These are phyloP conservation scores for Pyrenula aspistea DNA, from an alignment of 495 filamentous ascomycete species.

Conservation along the genomic window DNA sequence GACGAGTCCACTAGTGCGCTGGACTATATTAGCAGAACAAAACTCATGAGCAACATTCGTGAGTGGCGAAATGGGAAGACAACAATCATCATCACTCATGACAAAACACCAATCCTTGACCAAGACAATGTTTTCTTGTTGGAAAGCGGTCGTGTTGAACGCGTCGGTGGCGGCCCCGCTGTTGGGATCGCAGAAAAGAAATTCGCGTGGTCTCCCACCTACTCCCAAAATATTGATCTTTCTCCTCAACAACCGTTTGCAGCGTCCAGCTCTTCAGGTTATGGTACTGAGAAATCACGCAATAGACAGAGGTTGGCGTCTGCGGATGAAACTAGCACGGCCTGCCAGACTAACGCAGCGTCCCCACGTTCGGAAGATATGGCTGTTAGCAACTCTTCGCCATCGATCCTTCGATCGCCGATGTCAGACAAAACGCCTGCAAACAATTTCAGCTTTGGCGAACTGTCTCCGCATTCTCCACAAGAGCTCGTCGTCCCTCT, in stretches of 20 bases:
- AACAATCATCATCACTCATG: slow-evolving; percentile 82
- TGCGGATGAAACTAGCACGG: too few species aligned
- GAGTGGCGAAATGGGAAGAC: slow-evolving; percentile 59
- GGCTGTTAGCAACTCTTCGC: too few species aligned
- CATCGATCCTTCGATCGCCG: not conserved
- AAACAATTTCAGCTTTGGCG: not conserved
- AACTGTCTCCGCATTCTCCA: not conserved
- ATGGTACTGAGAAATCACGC: too few species aligned
- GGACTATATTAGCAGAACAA: slow-evolving; percentile 57
- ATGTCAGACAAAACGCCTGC: not conserved
- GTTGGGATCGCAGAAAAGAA: slow-evolving; percentile 23
- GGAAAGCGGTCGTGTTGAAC: slow-evolving; percentile 54
- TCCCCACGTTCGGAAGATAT: too few species aligned
- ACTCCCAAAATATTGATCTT: slow-evolving; percentile 1
- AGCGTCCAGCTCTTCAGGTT: too few species aligned
- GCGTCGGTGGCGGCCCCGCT: too few species aligned
- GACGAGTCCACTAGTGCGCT: slow-evolving; percentile 79
- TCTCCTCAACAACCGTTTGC: too few species aligned
- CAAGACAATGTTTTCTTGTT: slow-evolving; percentile 75
- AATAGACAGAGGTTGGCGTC: too few species aligned
- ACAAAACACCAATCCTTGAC: slow-evolving; percentile 64
- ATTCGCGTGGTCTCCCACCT: too few species aligned
- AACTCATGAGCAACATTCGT: slow-evolving; percentile 62
- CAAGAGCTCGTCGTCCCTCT: not conserved
- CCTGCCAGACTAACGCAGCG: too few species aligned